phyloP scores from a whole-genome alignment of 345 rosid species.

The Melaleuca alternifolia region DNA sequence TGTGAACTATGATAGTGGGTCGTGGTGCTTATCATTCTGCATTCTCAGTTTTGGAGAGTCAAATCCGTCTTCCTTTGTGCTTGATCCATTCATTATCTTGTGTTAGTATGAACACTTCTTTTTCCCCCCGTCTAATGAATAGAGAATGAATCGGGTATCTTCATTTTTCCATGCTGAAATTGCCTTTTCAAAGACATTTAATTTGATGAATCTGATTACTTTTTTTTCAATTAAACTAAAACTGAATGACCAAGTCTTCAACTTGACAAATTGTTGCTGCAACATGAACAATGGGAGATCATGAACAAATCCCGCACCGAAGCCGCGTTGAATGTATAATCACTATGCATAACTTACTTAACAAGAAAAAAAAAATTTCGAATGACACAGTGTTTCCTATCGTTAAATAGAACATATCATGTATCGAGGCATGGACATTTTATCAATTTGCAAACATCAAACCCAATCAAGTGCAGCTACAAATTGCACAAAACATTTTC shows the following conservation, averaged over 20 bases:
- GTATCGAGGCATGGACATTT: neutral
- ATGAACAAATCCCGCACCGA: neutral
- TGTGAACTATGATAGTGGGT: neutral
- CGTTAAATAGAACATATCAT: neutral
- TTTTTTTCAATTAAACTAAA: neutral
- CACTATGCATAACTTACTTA: neutral
- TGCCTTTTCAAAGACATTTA: neutral
- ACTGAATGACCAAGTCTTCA: neutral
- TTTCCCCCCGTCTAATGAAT: neutral
- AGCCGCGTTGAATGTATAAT: neutral
- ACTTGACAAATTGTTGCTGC: neutral
- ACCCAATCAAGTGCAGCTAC: neutral
- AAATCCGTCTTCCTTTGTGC: neutral
- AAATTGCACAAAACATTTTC: neutral
- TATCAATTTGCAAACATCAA: neutral
- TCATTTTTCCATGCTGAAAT: neutral
- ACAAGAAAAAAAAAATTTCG: neutral
- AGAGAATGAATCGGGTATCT: neutral
- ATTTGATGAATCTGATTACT: neutral
- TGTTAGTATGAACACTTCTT: neutral
- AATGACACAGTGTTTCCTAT: neutral
- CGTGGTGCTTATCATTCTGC: neutral
- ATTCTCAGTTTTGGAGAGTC: neutral
- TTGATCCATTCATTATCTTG: neutral
- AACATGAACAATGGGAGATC: neutral